These are phyloP conservation scores for Pelargonium australe DNA, from an alignment of 441 rosid genomes.

Conservation along the genomic window DNA sequence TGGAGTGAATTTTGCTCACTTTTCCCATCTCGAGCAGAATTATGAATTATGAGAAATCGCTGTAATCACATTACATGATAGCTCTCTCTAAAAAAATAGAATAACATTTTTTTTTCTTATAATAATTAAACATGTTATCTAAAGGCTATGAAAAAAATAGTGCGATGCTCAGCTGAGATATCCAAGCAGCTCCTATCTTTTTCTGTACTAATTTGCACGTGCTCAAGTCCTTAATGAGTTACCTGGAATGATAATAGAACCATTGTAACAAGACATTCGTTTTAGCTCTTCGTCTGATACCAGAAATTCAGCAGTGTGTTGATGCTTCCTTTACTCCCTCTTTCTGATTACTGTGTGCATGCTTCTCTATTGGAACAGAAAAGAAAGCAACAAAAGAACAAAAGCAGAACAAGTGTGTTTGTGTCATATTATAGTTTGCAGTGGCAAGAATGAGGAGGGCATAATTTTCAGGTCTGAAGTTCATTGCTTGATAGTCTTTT, in stretches of 20 bases:
- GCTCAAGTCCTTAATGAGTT: constrained; percentile 5
- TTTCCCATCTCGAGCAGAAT: not conserved
- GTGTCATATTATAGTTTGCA: constrained; percentile 60
- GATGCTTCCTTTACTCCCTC: constrained; percentile 12
- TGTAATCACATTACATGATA: no score
- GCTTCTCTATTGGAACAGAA: constrained; percentile 44
- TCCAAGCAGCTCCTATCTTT: not conserved
- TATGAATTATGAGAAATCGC: not conserved
- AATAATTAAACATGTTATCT: no score
- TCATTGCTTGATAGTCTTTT: constrained; percentile 12
- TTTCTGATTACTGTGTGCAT: constrained; percentile 13
- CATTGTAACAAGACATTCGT: constrained; percentile 14
- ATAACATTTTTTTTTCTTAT: no score
- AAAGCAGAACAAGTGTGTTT: constrained; percentile 67
- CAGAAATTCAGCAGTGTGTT: constrained; percentile 6
- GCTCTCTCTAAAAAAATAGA: no score
- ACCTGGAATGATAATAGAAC: not conserved
- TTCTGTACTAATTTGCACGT: not conserved
- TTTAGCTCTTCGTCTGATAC: constrained; percentile 18
- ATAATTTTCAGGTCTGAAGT: constrained; percentile 26
- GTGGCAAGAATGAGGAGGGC: constrained; percentile 16
- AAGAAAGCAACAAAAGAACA: constrained; percentile 48
- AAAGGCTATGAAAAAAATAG: no score
- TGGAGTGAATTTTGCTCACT: not conserved
- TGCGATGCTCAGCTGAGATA: no score